Base-by-base conservation (phyloP, 305 asterid genomes). In the Fraxinus sp. region DNA sequence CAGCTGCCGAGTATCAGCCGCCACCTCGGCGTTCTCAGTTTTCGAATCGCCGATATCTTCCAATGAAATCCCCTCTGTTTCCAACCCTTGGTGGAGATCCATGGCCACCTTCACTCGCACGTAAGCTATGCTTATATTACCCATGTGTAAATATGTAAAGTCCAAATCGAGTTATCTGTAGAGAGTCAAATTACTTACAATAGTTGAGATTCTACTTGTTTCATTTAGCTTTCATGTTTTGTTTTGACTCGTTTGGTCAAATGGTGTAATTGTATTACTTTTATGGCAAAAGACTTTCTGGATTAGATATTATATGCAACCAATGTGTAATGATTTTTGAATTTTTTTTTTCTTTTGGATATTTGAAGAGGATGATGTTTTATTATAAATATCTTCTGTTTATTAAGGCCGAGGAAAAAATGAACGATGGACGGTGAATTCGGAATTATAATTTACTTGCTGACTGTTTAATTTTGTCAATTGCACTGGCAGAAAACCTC, bases 71-170 rank as follows among this genome's bases (percentile, higher is more conserved):
- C 82, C 87, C 71, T 16, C 71, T 5, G 16, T 35, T 30, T 64
- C 90, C 84, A 91, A 87, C 77, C 97, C 94, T 0, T 92, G 94
- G 95, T 92, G 97, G 97, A 94, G 99, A 93, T 96, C 98, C 86
- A 96, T 94, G 98, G 99, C 99, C 43, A 96, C 99, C 79, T 96
- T 96, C 84, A 92, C 89, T 52, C 96, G 99, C 85, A 96, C 95
- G 99, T 96, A 90, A 88, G 89, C 72, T 81, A 28, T 16, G 13
- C 62, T 16, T 11, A 7, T 10, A 26, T 78, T 18, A 46, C 73
- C 57, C 26, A 18, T 39, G 7, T 72, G 57, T 28, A 26, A 11
- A 36, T 70, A 16, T 24, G 75, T 70, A 11, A 26, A 70, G 32
- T 64, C 37, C 41, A 1, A 4, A 26, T 66, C 16, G 26, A 22